Conservation (phyloP, 2,329 filamentous ascomycete genomes). For the Clarireedia monteithiana region DNA sequence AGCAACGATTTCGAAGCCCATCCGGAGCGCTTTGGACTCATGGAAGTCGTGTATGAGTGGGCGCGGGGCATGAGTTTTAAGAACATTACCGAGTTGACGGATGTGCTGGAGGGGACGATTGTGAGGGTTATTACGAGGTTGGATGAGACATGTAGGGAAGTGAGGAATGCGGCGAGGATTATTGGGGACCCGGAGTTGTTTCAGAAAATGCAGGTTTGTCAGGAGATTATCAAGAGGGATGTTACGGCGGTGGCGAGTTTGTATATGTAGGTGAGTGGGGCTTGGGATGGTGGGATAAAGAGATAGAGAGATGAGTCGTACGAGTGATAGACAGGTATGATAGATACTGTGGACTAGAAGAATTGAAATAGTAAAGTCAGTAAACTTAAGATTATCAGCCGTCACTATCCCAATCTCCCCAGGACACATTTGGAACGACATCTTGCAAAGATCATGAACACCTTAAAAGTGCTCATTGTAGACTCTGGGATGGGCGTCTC, state of each 20-base stretch:
- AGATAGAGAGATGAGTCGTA: neutral
- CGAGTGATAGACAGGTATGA: neutral
- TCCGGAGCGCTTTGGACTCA: conserved; percentile 75
- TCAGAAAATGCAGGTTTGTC: conserved; percentile 92
- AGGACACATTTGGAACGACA: too few species aligned
- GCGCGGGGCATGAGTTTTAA: conserved; percentile 97
- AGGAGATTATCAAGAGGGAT: conserved; percentile 96
- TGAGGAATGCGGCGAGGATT: conserved; percentile 92
- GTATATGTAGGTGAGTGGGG: conserved; percentile 59
- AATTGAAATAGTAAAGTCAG: too few species aligned
- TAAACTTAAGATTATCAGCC: too few species aligned
- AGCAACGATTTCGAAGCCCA: conserved; percentile 84
- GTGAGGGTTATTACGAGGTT: conserved; percentile 88
- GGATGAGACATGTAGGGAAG: conserved; percentile 93
- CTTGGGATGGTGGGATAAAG: neutral
- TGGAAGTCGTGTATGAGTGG: conserved; percentile 99
- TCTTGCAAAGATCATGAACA: too few species aligned
- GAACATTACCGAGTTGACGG: conserved; percentile 90
- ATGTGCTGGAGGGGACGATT: conserved; percentile 95
- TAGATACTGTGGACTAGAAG: too few species aligned
- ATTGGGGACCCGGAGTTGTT: conserved; percentile 91
- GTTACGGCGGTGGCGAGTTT: conserved; percentile 84
- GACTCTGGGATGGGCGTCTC: too few species aligned
- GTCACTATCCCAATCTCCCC: too few species aligned
- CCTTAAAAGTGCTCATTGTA: too few species aligned